Base-by-base conservation (phyloP, 1,139 yeast genomes). In the Debaryomyces subglobosus region DNA sequence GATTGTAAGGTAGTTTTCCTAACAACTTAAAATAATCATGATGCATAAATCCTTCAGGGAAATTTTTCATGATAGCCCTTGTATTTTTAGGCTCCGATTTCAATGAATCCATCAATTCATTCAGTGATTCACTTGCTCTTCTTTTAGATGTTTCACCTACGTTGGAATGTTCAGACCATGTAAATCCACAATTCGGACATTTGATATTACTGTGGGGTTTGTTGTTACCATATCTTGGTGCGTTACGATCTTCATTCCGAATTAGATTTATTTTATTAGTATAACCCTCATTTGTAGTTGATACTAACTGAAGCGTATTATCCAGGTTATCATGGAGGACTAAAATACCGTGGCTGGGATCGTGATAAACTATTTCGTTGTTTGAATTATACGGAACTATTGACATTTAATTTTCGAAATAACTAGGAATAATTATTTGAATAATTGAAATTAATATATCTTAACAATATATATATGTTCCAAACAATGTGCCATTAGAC, bases 181-280 rank as follows among this genome's bases (percentile, higher is more conserved):
- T 30, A 50, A 63, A 72, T 3, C 81, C 81, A 59, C 82, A 78
- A 50, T 69, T 72, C 9, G 80, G 79, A 54, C 82, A 77, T 29
- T 60, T 58, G 25, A 53, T 51, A 24, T 52, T 30, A 5, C 27
- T 25, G 29, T 35, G 35, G 16, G 45, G 15, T 16, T 24, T 47
- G 20, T 52, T 29, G 39, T 46, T 15, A 41, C 48, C 21, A 52
- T 27, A 32, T 41, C 45, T 15, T 44, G 35, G 27, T 49, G 39
- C 24, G 9, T 13, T 29, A 30, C 20, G 42, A 18, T 33, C 20
- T 3, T 40, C 45, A 40, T 40, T 32, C 6, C 20, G 30, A 36
- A 25, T 21, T 43, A 35, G 18, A 27, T n/a, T 12, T 16, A 27
- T 36, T 18, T 27, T 25, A 45, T 12, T 48, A 38, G 15, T 48